These are phyloP conservation scores for Solidago caesia DNA, from an alignment of 129 eudicot genomes.

Conservation along the genomic window DNA sequence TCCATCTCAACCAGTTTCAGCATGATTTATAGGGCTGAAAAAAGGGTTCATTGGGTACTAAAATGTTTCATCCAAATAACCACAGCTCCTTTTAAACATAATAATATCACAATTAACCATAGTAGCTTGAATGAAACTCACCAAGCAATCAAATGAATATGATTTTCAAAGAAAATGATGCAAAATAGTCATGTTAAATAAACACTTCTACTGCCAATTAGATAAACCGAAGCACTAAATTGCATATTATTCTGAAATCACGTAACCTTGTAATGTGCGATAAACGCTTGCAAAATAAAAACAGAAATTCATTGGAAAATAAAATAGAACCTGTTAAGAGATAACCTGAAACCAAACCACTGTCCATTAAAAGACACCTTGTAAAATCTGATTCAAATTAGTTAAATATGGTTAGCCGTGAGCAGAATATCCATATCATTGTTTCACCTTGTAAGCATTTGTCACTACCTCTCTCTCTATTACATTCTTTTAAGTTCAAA, in stretches of 20 bases:
- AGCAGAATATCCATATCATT: slow-evolving; percentile 9
- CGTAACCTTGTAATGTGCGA: slow-evolving; percentile 6
- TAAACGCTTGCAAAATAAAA: slow-evolving; percentile 4
- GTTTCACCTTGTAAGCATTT: slow-evolving; percentile 12
- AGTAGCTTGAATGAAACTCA: slow-evolving; percentile 35
- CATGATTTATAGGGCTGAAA: slow-evolving; percentile 22
- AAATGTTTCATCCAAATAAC: slow-evolving; percentile 9
- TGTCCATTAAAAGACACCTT: slow-evolving; percentile 75
- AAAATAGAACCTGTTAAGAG: slow-evolving; percentile 62
- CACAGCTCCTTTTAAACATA: slow-evolving; percentile 14
- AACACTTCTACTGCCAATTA: neutral
- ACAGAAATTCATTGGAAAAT: slow-evolving; percentile 15
- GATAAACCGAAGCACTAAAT: slow-evolving; percentile 10
- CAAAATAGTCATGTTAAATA: neutral
- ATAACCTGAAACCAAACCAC: slow-evolving; percentile 99
- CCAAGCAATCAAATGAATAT: slow-evolving; percentile 59
- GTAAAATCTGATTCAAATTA: slow-evolving; percentile 66
- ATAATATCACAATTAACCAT: neutral
- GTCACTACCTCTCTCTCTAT: neutral
- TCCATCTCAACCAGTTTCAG: slow-evolving; percentile 24
- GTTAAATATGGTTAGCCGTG: slow-evolving; percentile 20
- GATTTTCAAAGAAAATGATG: neutral
- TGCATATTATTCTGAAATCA: neutral
- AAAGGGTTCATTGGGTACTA: slow-evolving; percentile 14
- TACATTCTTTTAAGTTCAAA: slow-evolving; percentile 16